phyloP scores from a whole-genome alignment of 306 rosid genomes.

The Cyamopsis tetragonoloba region DNA sequence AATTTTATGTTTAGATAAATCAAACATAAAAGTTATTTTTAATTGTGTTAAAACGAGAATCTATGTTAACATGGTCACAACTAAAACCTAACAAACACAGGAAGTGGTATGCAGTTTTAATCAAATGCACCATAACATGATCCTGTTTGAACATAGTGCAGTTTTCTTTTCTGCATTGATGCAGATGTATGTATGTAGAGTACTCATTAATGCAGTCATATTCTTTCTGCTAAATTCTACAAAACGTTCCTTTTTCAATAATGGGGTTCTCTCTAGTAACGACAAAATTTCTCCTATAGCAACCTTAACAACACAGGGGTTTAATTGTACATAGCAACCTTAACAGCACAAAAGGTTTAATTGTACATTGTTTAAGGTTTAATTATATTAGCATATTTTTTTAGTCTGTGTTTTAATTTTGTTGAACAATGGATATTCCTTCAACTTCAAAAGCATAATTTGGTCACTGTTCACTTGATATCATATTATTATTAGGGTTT shows the following conservation, averaged over 20 bases:
- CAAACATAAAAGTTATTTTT: too few species aligned
- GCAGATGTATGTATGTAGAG: too few species aligned
- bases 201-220: neutral
- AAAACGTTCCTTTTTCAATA: conserved; percentile 16
- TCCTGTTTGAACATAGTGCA: too few species aligned
- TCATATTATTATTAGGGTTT: too few species aligned
- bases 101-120: too few species aligned
- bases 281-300: conserved; percentile 1
- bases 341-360: neutral
- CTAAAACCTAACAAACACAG: too few species aligned
- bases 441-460: neutral
- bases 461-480: neutral
- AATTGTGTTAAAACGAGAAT: too few species aligned
- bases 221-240: neutral
- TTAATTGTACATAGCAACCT: neutral
- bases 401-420: neutral
- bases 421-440: neutral
- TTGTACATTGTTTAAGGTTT: neutral
- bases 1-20: too few species aligned
- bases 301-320: conserved; percentile 13
- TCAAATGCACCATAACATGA: too few species aligned
- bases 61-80: too few species aligned
- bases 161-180: neutral
- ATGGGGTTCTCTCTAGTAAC: conserved; percentile 1
- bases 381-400: neutral